Evolutionary conservation across 352 stramenopile species (phyloP).

Genomic region (Globisporangium nagaii): DNA sequence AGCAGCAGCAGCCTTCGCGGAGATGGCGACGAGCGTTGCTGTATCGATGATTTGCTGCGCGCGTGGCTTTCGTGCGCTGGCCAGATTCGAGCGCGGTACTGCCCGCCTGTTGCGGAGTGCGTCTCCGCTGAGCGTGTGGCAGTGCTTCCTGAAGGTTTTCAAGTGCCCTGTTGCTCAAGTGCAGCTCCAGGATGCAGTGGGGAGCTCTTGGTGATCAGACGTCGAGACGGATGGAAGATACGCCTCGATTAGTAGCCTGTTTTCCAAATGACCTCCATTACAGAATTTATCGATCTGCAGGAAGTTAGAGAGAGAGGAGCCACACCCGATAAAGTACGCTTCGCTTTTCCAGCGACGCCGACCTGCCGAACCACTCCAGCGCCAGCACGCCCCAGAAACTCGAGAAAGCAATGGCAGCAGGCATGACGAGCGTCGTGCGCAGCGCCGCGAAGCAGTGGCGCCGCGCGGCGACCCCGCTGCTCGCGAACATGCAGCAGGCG

Average conservation of each 20-base stretch:
- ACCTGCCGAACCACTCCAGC: background rate
- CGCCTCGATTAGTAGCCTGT: background rate
- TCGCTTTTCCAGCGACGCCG: no score
- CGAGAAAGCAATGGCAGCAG: slow-evolving; percentile 12
- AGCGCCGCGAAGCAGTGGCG: slow-evolving; percentile 25
- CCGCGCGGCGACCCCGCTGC: slow-evolving; percentile 10
- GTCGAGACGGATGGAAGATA: background rate
- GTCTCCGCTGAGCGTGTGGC: no score
- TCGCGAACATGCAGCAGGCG: background rate
- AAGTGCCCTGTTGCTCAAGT: no score
- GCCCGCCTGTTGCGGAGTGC: no score
- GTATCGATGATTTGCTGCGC: no score
- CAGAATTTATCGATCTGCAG: background rate
- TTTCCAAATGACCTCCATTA: background rate
- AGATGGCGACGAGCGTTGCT: no score
- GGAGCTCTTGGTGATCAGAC: background rate
- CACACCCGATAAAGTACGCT: slow-evolving; percentile 7
- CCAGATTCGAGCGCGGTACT: background rate
- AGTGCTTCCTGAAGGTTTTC: no score
- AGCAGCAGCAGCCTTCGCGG: no score
- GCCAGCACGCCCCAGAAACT: background rate
- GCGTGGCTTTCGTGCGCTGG: background rate
- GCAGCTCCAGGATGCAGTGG: no score
- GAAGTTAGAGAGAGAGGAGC: background rate
- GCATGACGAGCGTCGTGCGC: slow-evolving; percentile 18